Evolutionary conservation across 176 grass and related monocot genomes (phyloP).

Genomic region (Carex kokanica): DNA sequence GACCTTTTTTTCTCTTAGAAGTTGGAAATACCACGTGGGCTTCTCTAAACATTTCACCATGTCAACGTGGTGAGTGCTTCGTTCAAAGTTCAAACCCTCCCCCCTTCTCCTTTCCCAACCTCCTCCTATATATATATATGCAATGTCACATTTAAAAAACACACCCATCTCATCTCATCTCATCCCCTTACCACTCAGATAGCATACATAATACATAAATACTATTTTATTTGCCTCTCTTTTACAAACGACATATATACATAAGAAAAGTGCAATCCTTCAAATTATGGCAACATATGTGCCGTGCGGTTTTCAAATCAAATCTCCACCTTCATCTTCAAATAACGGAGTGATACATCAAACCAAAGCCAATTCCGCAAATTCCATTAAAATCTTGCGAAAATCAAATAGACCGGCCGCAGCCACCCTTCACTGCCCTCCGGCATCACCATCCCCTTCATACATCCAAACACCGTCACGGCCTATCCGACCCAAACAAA

Average conservation of each 20-base stretch:
- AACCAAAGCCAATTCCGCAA: background rate
- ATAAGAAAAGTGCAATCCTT: background rate
- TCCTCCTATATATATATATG: constrained; percentile 31
- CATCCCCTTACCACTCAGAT: background rate
- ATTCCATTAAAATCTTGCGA: background rate
- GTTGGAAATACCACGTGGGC: constrained; percentile 54
- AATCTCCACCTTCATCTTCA: background rate
- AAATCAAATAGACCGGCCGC: background rate
- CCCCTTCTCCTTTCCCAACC: background rate
- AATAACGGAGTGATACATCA: constrained; percentile 10
- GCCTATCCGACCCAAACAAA: background rate
- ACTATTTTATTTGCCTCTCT: background rate
- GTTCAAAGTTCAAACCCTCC: background rate
- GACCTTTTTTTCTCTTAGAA: background rate
- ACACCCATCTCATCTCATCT: constrained; percentile 4
- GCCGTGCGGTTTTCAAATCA: too few species aligned
- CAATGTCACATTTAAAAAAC: background rate
- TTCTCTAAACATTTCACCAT: background rate
- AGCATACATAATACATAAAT: constrained; percentile 27
- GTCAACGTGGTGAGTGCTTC: background rate
- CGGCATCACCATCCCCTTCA: background rate
- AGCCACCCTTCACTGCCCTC: background rate
- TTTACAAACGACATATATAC: constrained; percentile 8
- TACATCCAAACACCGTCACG: background rate
- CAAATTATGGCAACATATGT: constrained; percentile 18